Evolutionary conservation across 1,284 basidiomycete species (phyloP), one percentile per base, ranked within the genome.

Genomic region (Anthracocystis walkeri): DNA sequence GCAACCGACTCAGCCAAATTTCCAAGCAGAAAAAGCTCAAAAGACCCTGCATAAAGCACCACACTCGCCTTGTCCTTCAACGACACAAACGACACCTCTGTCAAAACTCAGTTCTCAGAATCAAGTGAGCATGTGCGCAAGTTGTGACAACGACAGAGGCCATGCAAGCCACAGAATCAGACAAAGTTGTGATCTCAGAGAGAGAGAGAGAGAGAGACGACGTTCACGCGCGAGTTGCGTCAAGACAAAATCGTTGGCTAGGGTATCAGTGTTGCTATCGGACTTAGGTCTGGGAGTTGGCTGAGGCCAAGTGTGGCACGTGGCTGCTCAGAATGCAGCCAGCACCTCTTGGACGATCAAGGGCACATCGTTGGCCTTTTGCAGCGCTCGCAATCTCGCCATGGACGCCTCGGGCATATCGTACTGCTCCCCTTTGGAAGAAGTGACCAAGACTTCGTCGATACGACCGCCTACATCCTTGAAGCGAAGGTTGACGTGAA

Each of bases 341-440:
- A 76, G 48, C 3, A 75, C 60, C 57, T 77, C 75, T 56, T 75
- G 71, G n/a, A 77, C 65, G 48, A 77, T 70, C 56, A 77, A 21
- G 0, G 75, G 75, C 38, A 77, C 62, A 45, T 77, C 75, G 65
- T 77, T 77, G 55, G 75, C 67, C 56, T 71, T 70, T 50, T 71
- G 67, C 35, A 70, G 35, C 21, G 71, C 71, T 41, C 62, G 35
- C 42, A 77, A 42, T 18, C 75, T 66, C 8, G 71, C 65, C 50
- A 74, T 49, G 4, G 71, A 65, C 4, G 71, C 71, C 42, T 74
- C 71, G 21, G 71, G 68, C 71, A 77, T 67, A 21, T 77, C 58
- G 52, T 75, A 65, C 56, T 68, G 67, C n/a, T 77, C 64, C 8
- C 67, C 71, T 27, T 71, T 61, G 56, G 63, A 63, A 3, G 75